Evolutionary conservation across 2,329 filamentous ascomycete genomes (phyloP), one percentile per base, ranked within the genome.

Genomic region (Mycogone perniciosa): DNA sequence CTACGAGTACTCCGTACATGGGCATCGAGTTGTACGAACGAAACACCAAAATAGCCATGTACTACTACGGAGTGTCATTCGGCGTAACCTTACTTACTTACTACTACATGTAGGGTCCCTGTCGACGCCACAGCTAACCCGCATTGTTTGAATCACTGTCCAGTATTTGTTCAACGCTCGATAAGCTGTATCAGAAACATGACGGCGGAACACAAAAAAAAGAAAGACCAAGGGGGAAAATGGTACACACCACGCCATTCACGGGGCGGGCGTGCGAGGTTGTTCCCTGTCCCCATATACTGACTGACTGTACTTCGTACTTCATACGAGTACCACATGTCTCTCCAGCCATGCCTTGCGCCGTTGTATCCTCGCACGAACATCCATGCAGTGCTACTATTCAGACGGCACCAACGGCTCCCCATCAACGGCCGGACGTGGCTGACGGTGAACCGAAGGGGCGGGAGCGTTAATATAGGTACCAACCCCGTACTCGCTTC

Each of bases 101-200:
- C 20, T 20, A 20, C 20, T 20, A 20, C 20, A 20, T 20, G 20
- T 8, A 33, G 27, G 42, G 33, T 10, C 44, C 45, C 26, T 46
- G 26, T 29, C 44, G 35, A 29, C 44, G 27, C 27, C 29, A 29
- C 20, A 20, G 20, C 20, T 20, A 20, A n/a, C 35, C 35, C 35
- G 35, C 35, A n/a, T 20, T 20, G 35, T 38, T 38, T 38, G n/a
- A 11, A 38, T 38, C 35, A n/a, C 11, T 38, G 20, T 34, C 26
- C 6, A 26, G 34, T 27, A 38, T 33, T 46, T 33, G 10, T 27
- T 13, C 27, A 13, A 43, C 30, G 44, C n/a, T 31, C 30, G 43
- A 51, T 51, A 30, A 39, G 43, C n/a, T 20, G 40, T 13, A 51
- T 44, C 31, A 46, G 39, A 29, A 20, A 38, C 35, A 38, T 6